A percentile compares a stretch with the other conserved stretches of the same genome.
Conservation (phyloP, 1,284 basidiomycete species). For the Acaromyces ingoldii region DNA sequence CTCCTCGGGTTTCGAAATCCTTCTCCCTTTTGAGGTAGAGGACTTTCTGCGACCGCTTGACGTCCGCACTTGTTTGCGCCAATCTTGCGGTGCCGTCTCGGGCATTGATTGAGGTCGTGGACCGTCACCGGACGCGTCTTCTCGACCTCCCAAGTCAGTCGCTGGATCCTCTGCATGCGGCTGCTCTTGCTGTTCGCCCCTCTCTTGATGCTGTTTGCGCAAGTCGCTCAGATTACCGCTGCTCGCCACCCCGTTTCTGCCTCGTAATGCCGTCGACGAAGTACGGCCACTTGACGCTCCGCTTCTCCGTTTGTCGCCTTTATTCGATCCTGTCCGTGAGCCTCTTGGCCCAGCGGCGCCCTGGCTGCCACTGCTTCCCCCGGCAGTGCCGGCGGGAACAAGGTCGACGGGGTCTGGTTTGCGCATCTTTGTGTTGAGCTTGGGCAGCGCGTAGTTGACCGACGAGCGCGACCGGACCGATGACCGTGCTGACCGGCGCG, state of each 20-base stretch:
- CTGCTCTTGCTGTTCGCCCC: background rate
- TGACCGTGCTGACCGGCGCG: background rate
- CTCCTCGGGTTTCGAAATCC: no score
- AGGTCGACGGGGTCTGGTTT: constrained; percentile 41
- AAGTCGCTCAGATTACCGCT: constrained; percentile 34
- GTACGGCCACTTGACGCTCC: background rate
- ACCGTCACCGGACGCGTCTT: no score
- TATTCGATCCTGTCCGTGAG: background rate
- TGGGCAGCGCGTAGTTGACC: constrained; percentile 48
- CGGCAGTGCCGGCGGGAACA: constrained; percentile 3
- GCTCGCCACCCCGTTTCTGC: constrained; percentile 19
- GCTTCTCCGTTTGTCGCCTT: background rate
- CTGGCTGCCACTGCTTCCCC: background rate
- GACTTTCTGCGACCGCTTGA: no score
- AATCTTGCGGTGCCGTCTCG: no score
- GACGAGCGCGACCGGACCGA: constrained; percentile 32
- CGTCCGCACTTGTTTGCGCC: no score
- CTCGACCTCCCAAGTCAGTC: no score
- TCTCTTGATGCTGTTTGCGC: constrained; percentile 25
- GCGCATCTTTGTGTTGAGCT: constrained; percentile 52
- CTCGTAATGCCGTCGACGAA: no score
- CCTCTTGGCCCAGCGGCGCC: background rate
- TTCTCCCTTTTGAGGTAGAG: no score
- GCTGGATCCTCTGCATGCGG: no score
- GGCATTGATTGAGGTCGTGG: no score